Evolutionary conservation across 164 flowering plant genomes (phyloP).

Genomic region (Pachysandra terminalis): DNA sequence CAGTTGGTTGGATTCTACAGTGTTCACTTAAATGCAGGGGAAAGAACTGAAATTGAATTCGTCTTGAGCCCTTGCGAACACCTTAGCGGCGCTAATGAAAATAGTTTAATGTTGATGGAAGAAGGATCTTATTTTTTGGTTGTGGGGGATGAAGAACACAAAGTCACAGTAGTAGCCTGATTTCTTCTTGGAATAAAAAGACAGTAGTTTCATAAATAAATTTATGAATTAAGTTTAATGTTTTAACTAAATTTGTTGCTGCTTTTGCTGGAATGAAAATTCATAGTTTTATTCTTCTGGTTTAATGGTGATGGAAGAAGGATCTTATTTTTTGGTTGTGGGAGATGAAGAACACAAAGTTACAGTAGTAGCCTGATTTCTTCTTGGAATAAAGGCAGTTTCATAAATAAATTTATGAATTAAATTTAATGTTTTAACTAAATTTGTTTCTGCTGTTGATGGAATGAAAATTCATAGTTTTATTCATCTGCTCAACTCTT

Average conservation of each 20-base stretch:
- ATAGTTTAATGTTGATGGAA: conserved; percentile 63
- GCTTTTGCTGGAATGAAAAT: neutral
- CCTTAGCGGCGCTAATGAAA: conserved; percentile 52
- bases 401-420: neutral
- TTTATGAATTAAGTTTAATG: neutral
- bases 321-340: conserved; percentile 50
- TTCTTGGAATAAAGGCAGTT: neutral
- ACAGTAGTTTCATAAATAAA: too few relatives aligned
- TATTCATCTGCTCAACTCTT: too few relatives aligned
- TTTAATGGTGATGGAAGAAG: conserved; percentile 58
- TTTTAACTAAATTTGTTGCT: neutral
- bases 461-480: neutral
- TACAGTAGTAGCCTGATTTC: conserved; percentile 15
- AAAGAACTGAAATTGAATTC: conserved; percentile 44
- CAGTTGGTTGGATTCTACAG: conserved; percentile 70
- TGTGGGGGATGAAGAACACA: conserved; percentile 57
- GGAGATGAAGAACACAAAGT: conserved; percentile 56
- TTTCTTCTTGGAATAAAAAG: neutral
- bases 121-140: conserved; percentile 53
- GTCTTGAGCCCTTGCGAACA: conserved; percentile 71
- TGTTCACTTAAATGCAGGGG: conserved; percentile 46
- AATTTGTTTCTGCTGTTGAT: neutral
- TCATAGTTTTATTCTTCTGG: too few relatives aligned
- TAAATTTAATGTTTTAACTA: neutral
- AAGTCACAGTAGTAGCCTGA: conserved; percentile 27